Base-by-base conservation (phyloP, 2,329 filamentous ascomycete genomes). In the Botrytis medusae region DNA sequence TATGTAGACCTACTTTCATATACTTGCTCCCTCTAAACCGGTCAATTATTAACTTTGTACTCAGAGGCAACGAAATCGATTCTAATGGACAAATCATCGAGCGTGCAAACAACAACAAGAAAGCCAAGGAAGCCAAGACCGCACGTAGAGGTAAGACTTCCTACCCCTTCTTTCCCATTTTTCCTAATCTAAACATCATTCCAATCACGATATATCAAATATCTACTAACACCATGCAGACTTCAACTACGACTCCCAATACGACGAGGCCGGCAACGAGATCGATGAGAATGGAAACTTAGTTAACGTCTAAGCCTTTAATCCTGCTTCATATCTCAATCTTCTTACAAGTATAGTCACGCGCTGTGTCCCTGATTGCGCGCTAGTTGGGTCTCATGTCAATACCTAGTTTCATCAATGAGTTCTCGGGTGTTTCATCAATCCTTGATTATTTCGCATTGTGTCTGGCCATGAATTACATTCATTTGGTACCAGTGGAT, bases 261-360 rank as follows among this genome's bases (percentile, higher is more conserved):
- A 69, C 25, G 67, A 69, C 18, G 67, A n/a, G 2, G 67, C 48
- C 14, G 67, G 67, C 2, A 62, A 71, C 20, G 68, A 71, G 25
- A 72, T 72, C 37, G 70, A 72, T 22, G 48, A 62, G 34, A 16
- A 71, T 2, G 69, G 69, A 51, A 63, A 71, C 34, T 7, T 54
- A 18, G 59, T 71, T 1, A 62, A 62, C 34, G 14, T 42, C 22
- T 62, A 42, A 62, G 37, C 60, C 14, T 40, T 25, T 42, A 40
- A 40, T 25, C 60, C 14, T 20, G 14, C 37, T 44, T 63, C 60
- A 63, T 44, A 4, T 61, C 22, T 61, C 34, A 16, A 60, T 25
- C 20, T 60, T 32, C 57, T 29, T 18, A 57, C 51, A 57, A 57
- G 51, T 9, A 37, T 25, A 25, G 20, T 60, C 25, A 32, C 20